Conservation (phyloP, 2,329 filamentous ascomycete genomes). For the Phialemoniopsis sp. region DNA sequence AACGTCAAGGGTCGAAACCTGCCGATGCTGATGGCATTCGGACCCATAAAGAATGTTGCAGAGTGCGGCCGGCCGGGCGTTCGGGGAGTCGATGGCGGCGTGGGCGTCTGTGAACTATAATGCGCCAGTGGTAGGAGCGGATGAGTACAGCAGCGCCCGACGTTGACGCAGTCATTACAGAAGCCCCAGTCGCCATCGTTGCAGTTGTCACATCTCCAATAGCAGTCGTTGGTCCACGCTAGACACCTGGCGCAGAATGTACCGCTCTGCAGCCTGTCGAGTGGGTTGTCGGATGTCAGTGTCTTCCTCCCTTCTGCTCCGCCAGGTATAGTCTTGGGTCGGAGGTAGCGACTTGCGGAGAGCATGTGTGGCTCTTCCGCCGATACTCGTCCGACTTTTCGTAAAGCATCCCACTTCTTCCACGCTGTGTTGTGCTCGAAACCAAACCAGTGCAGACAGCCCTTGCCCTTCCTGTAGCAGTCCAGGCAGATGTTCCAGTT, state of each 20-base stretch:
- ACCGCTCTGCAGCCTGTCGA: conserved; percentile 66
- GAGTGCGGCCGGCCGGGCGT: conserved; percentile 38
- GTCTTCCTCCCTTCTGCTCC: conserved; percentile 52
- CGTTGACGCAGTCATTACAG: conserved; percentile 83
- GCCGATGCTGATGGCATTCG: conserved; percentile 39
- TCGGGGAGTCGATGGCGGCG: conserved; percentile 33
- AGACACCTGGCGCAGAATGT: conserved; percentile 80
- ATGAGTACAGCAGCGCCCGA: conserved; percentile 77
- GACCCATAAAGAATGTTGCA: conserved; percentile 43
- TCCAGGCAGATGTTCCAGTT: conserved; percentile 74
- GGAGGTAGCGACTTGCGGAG: conserved; percentile 51
- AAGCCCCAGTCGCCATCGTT: conserved; percentile 95
- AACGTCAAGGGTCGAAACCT: conserved; percentile 68
- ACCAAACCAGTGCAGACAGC: conserved; percentile 84
- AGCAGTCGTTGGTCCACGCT: conserved; percentile 73
- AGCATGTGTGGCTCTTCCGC: conserved; percentile 51
- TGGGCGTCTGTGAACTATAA: conserved; percentile 29
- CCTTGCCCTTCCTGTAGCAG: conserved; percentile 74
- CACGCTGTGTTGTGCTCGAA: conserved; percentile 69
- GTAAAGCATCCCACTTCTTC: conserved; percentile 55
- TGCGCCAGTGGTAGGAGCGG: conserved; percentile 73
- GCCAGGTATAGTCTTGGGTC: conserved; percentile 42
- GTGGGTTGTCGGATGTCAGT: conserved; percentile 64
- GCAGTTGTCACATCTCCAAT: conserved; percentile 84
- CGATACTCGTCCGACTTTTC: conserved; percentile 28